Evolutionary conservation across 1,284 basidiomycete species (phyloP).

Genomic region (Leccinum insolens): DNA sequence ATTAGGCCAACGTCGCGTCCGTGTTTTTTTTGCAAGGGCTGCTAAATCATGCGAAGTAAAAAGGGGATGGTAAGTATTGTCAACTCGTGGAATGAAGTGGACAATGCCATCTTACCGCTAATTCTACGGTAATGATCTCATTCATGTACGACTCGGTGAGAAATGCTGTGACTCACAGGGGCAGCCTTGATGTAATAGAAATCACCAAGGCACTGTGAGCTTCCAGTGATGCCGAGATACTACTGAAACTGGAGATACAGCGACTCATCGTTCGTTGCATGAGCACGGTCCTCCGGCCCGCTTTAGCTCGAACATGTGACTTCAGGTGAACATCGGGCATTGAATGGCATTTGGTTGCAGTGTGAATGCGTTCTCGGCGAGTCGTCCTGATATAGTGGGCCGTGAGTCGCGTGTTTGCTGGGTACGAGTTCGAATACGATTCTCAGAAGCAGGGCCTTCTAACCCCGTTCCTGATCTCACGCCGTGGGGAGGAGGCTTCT

Average conservation of each 20-base stretch:
- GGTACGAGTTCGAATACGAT: not conserved
- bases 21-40: not conserved
- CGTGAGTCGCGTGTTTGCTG: not conserved
- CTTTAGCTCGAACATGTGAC: not conserved
- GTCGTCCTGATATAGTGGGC: not conserved
- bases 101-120: not conserved
- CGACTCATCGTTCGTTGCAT: not conserved
- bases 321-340: not conserved
- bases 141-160: not conserved
- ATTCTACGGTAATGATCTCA: not conserved
- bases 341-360: not conserved
- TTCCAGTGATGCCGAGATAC: not conserved
- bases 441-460: not conserved
- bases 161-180: not conserved
- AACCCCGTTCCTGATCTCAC: not conserved
- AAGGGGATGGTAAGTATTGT: conserved; percentile 5
- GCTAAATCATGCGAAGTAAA: not conserved
- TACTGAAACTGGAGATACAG: not conserved
- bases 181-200: not conserved
- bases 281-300: not conserved
- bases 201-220: not conserved
- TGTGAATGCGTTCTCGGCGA: not conserved
- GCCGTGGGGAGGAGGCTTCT: not conserved
- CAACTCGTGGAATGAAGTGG: not conserved
- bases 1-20: too few species aligned